phyloP scores from a whole-genome alignment of 192 early-diverging fungal species.

The Kickxella alabastrina region DNA sequence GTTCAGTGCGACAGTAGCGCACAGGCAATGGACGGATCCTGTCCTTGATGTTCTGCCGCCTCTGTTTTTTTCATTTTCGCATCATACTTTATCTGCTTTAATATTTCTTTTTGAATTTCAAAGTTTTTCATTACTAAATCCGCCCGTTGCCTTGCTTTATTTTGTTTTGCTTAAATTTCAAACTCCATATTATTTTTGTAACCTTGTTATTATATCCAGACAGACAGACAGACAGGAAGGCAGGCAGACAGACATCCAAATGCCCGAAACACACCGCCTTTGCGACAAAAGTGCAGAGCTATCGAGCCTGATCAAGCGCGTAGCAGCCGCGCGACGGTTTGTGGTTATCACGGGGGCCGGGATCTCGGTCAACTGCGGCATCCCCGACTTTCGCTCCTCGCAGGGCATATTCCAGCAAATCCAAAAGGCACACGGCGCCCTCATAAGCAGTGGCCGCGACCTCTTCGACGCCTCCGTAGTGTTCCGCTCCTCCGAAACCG shows the following conservation, averaged over 20 bases:
- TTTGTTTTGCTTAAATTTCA: neutral
- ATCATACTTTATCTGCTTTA: no score
- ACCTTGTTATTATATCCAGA: no score
- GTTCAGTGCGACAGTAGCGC: no score
- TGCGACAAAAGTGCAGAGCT: constrained; percentile 9
- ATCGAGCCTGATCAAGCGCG: constrained; percentile 23
- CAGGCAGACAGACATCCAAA: no score
- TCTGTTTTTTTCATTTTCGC: no score
- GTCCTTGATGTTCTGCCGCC: no score
- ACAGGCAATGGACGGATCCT: no score
- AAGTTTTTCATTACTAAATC: no score
- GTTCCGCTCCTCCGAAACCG: constrained; percentile 67
- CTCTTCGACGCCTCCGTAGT: constrained; percentile 87
- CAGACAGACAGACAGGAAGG: no score
- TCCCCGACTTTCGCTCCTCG: constrained; percentile 95
- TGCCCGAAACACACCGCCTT: constrained; percentile 38
- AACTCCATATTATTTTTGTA: no score
- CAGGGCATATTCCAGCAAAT: constrained; percentile 83
- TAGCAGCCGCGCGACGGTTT: constrained; percentile 32
- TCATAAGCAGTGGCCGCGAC: constrained; percentile 73
- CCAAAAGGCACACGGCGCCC: constrained; percentile 67
- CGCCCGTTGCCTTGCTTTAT: no score
- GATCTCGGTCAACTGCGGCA: constrained; percentile 89
- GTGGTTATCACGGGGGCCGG: constrained; percentile 78
- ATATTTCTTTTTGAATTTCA: no score